Evolutionary conservation across 2,329 filamentous ascomycete genomes (phyloP), one percentile per base, ranked within the genome.

Genomic region (Nakataea oryzae): DNA sequence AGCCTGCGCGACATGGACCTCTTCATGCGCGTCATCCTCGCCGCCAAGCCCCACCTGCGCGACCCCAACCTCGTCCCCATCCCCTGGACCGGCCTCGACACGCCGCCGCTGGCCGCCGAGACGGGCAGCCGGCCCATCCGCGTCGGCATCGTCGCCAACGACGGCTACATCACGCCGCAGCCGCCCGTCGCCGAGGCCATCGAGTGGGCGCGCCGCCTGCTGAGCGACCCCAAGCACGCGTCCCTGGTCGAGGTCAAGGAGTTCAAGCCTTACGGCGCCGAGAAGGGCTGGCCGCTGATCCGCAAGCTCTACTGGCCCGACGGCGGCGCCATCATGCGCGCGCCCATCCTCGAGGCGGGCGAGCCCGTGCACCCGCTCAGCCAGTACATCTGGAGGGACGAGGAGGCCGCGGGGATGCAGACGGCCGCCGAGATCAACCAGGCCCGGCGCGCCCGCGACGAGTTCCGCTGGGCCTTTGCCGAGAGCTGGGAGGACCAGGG

Each of bases 141-240:
- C 56, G 75, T 90, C 61, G 87, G 76, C 5, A 80, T 90, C 34
- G 76, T 89, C 72, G 85, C 81, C 80, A 76, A 86, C 70, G 88
- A 90, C 69, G 83, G 81, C 12, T 77, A 86, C 59, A 86, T 88
- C 5, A 77, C 73, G 7, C 87, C 88, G 0, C 88, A 89, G 60
- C 86, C 88, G 3, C 87, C 87, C 0, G 78, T 90, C 3, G 73
- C 77, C 0, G 78, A 86, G 7, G 86, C 84, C 1, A 70, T 90
- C 12, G 41, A 50, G 41, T 50, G 41, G 41, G 41, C 41, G 41
- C 41, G 41, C 7, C 70, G 73, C 3, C 70, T 75, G 7, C 73
- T 82, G 0, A 76, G 75, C 0, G 70, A 74, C 8, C 30, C 57
- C 3, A n/a, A 12, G 32, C 57, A 34, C 41, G 30, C 21, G 29